phyloP scores from a whole-genome alignment of 2,329 filamentous ascomycete species.

The Lasiodiplodia sp. region DNA sequence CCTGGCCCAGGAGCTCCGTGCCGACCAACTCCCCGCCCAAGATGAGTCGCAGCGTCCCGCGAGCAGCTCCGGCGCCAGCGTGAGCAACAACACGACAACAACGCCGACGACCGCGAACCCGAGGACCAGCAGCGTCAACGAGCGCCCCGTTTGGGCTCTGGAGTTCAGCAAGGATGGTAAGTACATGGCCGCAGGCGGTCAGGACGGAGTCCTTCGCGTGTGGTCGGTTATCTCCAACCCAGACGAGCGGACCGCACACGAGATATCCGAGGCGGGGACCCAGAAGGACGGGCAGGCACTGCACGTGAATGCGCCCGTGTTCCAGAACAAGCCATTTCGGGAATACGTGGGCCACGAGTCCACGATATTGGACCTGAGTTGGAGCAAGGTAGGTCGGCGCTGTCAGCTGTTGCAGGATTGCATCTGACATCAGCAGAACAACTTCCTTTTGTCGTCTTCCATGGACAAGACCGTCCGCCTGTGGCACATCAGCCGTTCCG shows the following conservation, averaged over 20 bases:
- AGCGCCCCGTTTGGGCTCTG: slow-evolving; percentile 84
- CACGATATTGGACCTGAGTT: slow-evolving; percentile 89
- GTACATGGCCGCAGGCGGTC: slow-evolving; percentile 90
- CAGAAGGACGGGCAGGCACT: slow-evolving; percentile 60
- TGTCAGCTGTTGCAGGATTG: background rate
- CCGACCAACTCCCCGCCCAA: slow-evolving; percentile 47
- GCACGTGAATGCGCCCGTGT: slow-evolving; percentile 87
- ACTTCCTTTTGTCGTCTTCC: slow-evolving; percentile 91
- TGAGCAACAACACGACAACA: background rate
- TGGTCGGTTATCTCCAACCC: slow-evolving; percentile 86
- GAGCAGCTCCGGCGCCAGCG: slow-evolving; percentile 20
- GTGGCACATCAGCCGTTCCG: slow-evolving; percentile 86
- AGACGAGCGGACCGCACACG: slow-evolving; percentile 78
- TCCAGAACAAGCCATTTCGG: slow-evolving; percentile 76
- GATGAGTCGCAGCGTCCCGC: slow-evolving; percentile 39
- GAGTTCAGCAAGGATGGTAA: slow-evolving; percentile 93
- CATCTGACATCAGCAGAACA: slow-evolving; percentile 65
- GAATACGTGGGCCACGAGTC: slow-evolving; percentile 85
- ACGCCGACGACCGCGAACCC: background rate
- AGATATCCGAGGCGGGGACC: slow-evolving; percentile 70
- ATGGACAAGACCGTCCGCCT: slow-evolving; percentile 98
- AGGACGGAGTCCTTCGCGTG: slow-evolving; percentile 83
- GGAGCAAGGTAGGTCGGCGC: slow-evolving; percentile 75
- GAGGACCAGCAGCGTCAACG: slow-evolving; percentile 33
- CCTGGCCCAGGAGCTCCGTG: slow-evolving; percentile 88